Base-by-base conservation (phyloP, 805 yeast genomes). In the Cyberlindnera xishuangbannaensis region DNA sequence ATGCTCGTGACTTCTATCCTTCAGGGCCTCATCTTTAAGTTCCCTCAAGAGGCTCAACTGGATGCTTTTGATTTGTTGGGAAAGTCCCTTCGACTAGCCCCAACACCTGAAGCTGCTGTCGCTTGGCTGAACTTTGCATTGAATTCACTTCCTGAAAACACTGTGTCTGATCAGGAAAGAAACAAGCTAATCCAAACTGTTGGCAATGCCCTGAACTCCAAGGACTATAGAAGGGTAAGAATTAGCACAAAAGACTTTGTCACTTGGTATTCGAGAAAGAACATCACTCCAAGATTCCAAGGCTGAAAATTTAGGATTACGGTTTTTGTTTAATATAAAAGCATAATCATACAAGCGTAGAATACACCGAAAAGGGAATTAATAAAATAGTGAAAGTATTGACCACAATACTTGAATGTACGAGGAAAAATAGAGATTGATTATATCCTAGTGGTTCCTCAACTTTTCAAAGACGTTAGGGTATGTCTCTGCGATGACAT, bases 261-360 rank as follows among this genome's bases (percentile, higher is more conserved):
- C 25, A 75, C 69, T 34, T 83, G 95, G 92, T 87, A 85, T 58
- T 62, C 79, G 20, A 66, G 95, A 47, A 81, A 85, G 54, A 82
- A 84, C 47, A 71, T 84, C 15, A 68, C 65, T 6, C 62, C 72
- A 36, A 53, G 71, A 55, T 43, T 65, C 34, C 47, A 49, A 24
- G 31, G 36, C 4, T 34, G 18, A 28, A n/a, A 15, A 15, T 5
- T 17, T 21, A 15, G 15, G 13, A 13, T 9, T 15, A 16, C 10
- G 12, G 8, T 7, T 8, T 25, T 13, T 15, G 15, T 25, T 8
- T 17, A 25, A 15, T 14, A 15, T 15, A 25, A 7, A 14, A n/a
- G n/a, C n/a, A n/a, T n/a, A 8, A 25, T 25, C 13, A 18, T 9
- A 18, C 16, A 25, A 25, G 16, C 18, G 18, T 13, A n/a, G n/a